Evolutionary conservation across 345 rosid genomes (phyloP).

Genomic region (Eucalyptus sp.): DNA sequence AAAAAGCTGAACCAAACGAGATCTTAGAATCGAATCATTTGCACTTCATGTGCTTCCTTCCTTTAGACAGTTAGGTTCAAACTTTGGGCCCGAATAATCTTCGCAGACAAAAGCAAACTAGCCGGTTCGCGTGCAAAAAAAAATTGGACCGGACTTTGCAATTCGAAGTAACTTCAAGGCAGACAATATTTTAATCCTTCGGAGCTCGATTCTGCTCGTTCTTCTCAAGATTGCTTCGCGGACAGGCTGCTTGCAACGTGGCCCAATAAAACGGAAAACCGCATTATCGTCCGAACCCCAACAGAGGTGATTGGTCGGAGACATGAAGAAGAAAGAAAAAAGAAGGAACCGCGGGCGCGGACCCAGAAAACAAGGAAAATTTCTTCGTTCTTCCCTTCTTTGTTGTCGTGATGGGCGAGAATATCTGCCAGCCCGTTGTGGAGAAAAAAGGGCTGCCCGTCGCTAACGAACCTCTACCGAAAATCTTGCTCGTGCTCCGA

Average conservation of each 20-base stretch:
- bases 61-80: background rate
- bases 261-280: background rate
- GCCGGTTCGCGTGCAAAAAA: background rate
- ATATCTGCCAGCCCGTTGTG: background rate
- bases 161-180: background rate
- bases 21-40: background rate
- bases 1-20: accelerated
- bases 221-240: background rate
- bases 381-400: background rate
- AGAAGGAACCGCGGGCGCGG: background rate
- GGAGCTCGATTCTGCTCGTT: background rate
- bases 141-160: background rate
- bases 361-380: background rate
- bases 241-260: background rate
- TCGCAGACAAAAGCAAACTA: background rate
- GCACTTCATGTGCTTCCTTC: too few relatives aligned
- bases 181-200: background rate
- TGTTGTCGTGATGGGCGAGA: background rate
- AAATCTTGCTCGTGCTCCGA: too few relatives aligned
- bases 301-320: background rate
- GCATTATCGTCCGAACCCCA: background rate
- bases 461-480: too few relatives aligned
- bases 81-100: background rate
- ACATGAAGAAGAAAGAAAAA: background rate
- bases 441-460: background rate